Conservation (phyloP, 1,284 basidiomycete species). For the Malassezia dermatis region DNA sequence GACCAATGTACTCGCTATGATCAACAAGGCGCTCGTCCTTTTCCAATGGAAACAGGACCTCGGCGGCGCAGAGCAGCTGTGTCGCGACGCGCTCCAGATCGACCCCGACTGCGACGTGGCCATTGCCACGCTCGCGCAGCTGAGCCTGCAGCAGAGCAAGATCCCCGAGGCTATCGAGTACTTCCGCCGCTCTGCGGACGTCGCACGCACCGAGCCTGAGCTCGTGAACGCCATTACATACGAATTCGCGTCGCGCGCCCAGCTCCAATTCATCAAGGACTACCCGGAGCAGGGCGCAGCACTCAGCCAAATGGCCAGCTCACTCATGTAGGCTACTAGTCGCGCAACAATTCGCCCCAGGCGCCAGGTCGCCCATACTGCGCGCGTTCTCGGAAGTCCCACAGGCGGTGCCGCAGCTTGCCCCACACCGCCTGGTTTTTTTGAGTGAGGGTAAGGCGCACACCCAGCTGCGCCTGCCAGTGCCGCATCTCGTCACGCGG, state of each 20-base stretch:
- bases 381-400: slow-evolving; percentile 34
- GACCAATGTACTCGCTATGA: slow-evolving; percentile 57
- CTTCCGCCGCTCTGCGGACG: slow-evolving; percentile 72
- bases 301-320: slow-evolving; percentile 37
- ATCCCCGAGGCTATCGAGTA: slow-evolving; percentile 75
- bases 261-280: slow-evolving; percentile 41
- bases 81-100: slow-evolving; percentile 72
- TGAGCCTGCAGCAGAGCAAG: slow-evolving; percentile 81
- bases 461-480: not conserved
- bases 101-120: slow-evolving; percentile 89
- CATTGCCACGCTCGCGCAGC: slow-evolving; percentile 86
- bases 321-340: slow-evolving; percentile 15
- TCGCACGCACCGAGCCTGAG: slow-evolving; percentile 85
- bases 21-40: slow-evolving; percentile 91
- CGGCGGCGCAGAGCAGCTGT: slow-evolving; percentile 68
- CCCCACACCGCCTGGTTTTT: slow-evolving; percentile 33
- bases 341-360: slow-evolving; percentile 8
- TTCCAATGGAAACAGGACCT: slow-evolving; percentile 95
- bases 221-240: slow-evolving; percentile 79
- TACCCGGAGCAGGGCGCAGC: slow-evolving; percentile 42
- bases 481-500: not conserved
- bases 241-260: slow-evolving; percentile 53
- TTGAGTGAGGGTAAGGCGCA: slow-evolving; percentile 22
- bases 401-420: slow-evolving; percentile 31
- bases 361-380: slow-evolving; percentile 6